Base-by-base conservation (phyloP, 306 rosid species). In the Myrica gale region DNA sequence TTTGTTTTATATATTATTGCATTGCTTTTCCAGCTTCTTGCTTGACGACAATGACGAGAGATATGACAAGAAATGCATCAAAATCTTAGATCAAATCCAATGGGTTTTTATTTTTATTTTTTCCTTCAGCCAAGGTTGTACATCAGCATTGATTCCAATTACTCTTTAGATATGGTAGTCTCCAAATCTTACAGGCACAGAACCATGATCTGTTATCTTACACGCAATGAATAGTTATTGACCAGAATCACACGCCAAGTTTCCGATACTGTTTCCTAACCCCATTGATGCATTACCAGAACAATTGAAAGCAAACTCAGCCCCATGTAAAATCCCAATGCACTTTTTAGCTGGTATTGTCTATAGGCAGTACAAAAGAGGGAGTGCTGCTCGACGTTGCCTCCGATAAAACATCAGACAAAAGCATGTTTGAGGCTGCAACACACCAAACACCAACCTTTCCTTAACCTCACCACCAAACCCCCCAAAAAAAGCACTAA, bases 401-500 rank as follows among this genome's bases (percentile, higher is more conserved):
- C 73, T 15, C 4, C 44, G 60, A 74, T 69, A 13, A 44, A 19
- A 45, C 26, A 43, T 44, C 51, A 57, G 46, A 67, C 78, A 79
- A 75, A 75, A 69, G 15, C 71, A 75, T 63, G 44, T 8, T 63
- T 65, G 69, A 16, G 12, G 41, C 37, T 54, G 9, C 45, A 37
- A 63, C 10, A 7, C 11, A 23, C 69, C 67, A 63, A 61, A 74
- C 69, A 19, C 66, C 39, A n/a, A 13, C 39, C 71, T 60, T 82
- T 68, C 72, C 41, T 48, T 39, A 71, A 68, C 55, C 66, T 52
- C 19, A 39, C 70, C n/a, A 63, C 2, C 3, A 65, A n/a, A 4
- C 7, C 11, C 11, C 1, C 13, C 9, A 57, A 1, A 41, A 42
- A 8, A 58, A 61, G 3, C 2, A 16, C 19, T 41, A 11, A 11